Base-by-base conservation (phyloP, 371 early-diverging fungal species). In the Rhizopus arrhizus region DNA sequence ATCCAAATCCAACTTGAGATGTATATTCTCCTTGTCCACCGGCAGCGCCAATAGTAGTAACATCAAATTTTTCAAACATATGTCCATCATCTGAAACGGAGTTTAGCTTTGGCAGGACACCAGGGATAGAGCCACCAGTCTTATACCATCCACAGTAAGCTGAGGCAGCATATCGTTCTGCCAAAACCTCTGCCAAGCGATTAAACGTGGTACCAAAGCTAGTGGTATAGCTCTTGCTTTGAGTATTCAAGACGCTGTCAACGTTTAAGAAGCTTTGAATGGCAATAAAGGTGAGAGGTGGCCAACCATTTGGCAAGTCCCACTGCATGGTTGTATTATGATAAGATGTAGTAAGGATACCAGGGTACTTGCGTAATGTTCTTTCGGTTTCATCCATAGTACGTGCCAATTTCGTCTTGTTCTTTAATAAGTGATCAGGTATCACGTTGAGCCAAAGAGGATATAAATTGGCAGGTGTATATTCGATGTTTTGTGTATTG, bases 291-390 rank as follows among this genome's bases (percentile, higher is more conserved):
- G 78, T 71, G 29, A 83, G 70, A 12, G 85, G 85, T 22, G 85
- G 82, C 94, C 95, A 96, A 16, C 83, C 89, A 68, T 91, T 91
- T 1, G 95, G 96, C 58, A 77, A 89, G 64, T 95, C 96, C 96
- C 96, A 95, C 73, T 95, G 95, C 65, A 89, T 75, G 0, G 83
- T 83, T 33, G 85, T 85, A 40, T 83, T 66, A 40, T 75, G 53
- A 29, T 75, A 60, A 58, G 90, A 84, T 1, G 86, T 81, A 0
- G 94, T 91, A 13, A 93, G 67, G 4, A 91, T 89, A 45, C 91
- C 93, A 6, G 79, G 79, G 53, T 69, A 77, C 38, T 72, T 62
- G 11, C 60, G 22, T 13, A 77, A 53, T n/a, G 69, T 48, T 5
- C 59, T 52, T 15, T 69, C 61, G 0, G 78, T 63, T 13, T 67